Percentiles rank a stretch among this genome's conserved stretches.
Evolutionary conservation across 768 basidiomycete species (phyloP).

Genomic region (Leccinum fibrillosum): DNA sequence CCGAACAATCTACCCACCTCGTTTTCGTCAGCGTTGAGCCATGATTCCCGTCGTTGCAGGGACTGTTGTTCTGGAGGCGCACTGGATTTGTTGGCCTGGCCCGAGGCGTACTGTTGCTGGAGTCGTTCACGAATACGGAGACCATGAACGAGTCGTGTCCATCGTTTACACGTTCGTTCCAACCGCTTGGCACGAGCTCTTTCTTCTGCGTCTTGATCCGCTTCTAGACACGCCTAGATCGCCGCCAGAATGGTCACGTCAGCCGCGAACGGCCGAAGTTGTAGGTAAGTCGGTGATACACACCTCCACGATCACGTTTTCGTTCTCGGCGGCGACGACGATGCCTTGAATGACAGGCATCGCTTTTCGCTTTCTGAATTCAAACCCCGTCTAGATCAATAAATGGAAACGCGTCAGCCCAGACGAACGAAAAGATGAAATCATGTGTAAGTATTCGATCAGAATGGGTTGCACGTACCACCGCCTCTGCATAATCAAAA

Average conservation of each 20-base stretch:
- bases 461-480: conserved; percentile 55
- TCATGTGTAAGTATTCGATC: conserved; percentile 2
- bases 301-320: conserved; percentile 72
- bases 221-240: conserved; percentile 78
- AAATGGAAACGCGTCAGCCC: conserved; percentile 1
- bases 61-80: conserved; percentile 3
- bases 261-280: conserved; percentile 2
- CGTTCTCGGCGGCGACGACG: conserved; percentile 81
- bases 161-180: conserved; percentile 81
- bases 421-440: conserved; percentile 3
- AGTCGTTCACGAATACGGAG: conserved; percentile 82
- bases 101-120: conserved; percentile 66
- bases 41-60: conserved; percentile 10
- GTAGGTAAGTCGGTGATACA: conserved; percentile 19
- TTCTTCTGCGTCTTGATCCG: conserved; percentile 73
- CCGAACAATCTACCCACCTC: conserved; percentile 18
- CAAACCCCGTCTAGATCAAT: conserved; percentile 78
- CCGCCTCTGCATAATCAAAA: conserved; percentile 92
- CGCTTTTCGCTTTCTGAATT: conserved; percentile 91
- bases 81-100: not conserved
- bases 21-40: conserved; percentile 21
- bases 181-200: conserved; percentile 72
- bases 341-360: conserved; percentile 83
- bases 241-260: conserved; percentile 8
- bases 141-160: conserved; percentile 85